Percentiles rank a stretch among this genome's conserved stretches.
phyloP scores from a whole-genome alignment of 2,329 filamentous ascomycete genomes.

The Simplicillium sp. region DNA sequence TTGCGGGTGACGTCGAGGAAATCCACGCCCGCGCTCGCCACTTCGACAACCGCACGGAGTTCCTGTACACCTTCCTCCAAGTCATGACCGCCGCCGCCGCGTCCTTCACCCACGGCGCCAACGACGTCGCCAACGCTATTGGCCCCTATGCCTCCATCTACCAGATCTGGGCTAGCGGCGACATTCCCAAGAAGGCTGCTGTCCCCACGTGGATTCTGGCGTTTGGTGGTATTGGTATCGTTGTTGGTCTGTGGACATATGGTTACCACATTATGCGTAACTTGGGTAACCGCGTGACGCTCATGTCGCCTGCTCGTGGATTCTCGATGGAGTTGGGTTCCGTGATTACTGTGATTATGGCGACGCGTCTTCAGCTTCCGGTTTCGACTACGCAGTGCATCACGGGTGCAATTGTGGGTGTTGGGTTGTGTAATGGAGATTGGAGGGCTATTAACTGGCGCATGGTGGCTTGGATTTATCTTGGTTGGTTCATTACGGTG shows the following conservation, averaged over 20 bases:
- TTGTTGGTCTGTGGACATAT: constrained; percentile 49
- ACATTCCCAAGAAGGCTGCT: constrained; percentile 31
- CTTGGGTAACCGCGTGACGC: constrained; percentile 51
- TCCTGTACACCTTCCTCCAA: constrained; percentile 51
- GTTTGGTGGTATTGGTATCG: constrained; percentile 41
- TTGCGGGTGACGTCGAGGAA: constrained; percentile 43
- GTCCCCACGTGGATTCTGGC: constrained; percentile 53
- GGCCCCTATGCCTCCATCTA: constrained; percentile 56
- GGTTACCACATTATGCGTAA: constrained; percentile 58
- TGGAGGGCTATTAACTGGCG: constrained; percentile 53
- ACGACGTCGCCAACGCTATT: constrained; percentile 55
- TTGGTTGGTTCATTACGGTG: constrained; percentile 52
- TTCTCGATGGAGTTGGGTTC: constrained; percentile 53
- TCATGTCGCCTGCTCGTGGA: constrained; percentile 51
- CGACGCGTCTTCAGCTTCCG: constrained; percentile 51
- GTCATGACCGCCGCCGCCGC: constrained; percentile 52
- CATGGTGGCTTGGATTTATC: constrained; percentile 50
- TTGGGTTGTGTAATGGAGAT: constrained; percentile 50
- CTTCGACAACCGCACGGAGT: constrained; percentile 53
- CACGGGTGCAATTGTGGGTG: constrained; percentile 51
- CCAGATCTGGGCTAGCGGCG: constrained; percentile 45
- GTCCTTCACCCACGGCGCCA: constrained; percentile 57
- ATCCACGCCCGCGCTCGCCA: constrained; percentile 47
- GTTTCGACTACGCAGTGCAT: constrained; percentile 59
- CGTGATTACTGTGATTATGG: constrained; percentile 53